Conservation (phyloP, 2,329 filamentous ascomycete genomes). For the Xylariaceae sp. region DNA sequence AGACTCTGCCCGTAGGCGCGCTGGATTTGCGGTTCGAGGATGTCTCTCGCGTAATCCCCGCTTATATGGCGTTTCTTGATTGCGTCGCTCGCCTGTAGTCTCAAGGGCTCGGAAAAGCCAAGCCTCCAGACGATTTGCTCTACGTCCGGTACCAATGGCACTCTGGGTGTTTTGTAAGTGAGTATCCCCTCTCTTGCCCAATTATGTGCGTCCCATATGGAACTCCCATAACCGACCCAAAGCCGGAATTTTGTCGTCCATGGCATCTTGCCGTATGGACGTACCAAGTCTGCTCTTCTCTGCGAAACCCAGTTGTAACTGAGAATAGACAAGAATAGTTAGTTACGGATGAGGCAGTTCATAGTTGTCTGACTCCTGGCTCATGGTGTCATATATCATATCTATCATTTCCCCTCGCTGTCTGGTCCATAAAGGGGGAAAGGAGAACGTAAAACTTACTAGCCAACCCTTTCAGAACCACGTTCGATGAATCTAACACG, state of each 20-base stretch:
- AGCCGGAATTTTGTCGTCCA: slow-evolving; percentile 17
- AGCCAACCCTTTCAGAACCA: slow-evolving; percentile 20
- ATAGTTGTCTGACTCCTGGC: not conserved
- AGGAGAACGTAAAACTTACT: slow-evolving; percentile 17
- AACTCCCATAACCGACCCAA: slow-evolving; percentile 22
- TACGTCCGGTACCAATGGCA: slow-evolving; percentile 9
- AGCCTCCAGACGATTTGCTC: slow-evolving; percentile 17
- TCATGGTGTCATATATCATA: not conserved
- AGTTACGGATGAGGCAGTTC: not conserved
- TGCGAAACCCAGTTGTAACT: slow-evolving; percentile 10
- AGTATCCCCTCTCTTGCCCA: slow-evolving; percentile 16
- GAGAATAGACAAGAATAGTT: not conserved
- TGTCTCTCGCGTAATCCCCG: slow-evolving; percentile 19
- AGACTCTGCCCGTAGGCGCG: slow-evolving; percentile 18
- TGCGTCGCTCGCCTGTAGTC: slow-evolving; percentile 9
- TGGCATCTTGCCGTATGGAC: slow-evolving; percentile 23
- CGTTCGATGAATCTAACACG: slow-evolving; percentile 20
- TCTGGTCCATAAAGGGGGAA: not conserved
- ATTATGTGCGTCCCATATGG: slow-evolving; percentile 18
- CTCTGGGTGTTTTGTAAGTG: slow-evolving; percentile 6
- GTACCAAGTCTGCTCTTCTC: slow-evolving; percentile 11
- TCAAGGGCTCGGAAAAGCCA: slow-evolving; percentile 8
- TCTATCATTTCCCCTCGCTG: not conserved
- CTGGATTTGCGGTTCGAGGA: slow-evolving; percentile 23
- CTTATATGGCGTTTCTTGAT: slow-evolving; percentile 19